Conservation (phyloP, 192 early-diverging fungal species). For the Rhizophagus sp. region DNA sequence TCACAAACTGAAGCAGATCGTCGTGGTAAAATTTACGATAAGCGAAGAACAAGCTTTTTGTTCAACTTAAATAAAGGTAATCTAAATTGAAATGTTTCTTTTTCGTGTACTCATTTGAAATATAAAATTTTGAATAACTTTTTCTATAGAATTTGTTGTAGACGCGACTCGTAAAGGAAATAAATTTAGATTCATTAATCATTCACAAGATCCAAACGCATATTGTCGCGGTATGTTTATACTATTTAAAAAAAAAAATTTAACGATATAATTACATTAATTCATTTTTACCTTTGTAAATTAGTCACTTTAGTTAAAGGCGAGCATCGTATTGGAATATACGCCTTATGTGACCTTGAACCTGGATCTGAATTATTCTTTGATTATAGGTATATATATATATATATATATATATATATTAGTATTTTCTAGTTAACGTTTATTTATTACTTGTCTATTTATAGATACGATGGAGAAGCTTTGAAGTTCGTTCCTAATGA, state of each 20-base stretch:
- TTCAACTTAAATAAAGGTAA: slow-evolving; percentile 32
- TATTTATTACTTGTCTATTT: neutral
- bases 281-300: neutral
- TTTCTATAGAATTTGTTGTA: slow-evolving; percentile 16
- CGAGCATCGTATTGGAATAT: slow-evolving; percentile 30
- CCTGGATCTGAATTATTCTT: slow-evolving; percentile 30
- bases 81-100: neutral
- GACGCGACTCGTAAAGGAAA: slow-evolving; percentile 32
- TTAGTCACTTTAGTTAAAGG: slow-evolving; percentile 29
- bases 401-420: neutral
- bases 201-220: slow-evolving; percentile 28
- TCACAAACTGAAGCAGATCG: slow-evolving; percentile 27
- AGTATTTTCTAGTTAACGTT: neutral
- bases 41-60: slow-evolving; percentile 25
- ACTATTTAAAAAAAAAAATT: neutral
- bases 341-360: slow-evolving; percentile 11
- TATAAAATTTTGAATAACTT: neutral
- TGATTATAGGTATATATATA: slow-evolving; percentile 23
- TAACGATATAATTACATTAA: neutral
- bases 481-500: slow-evolving; percentile 28
- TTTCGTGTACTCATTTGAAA: neutral
- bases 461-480: slow-evolving; percentile 29
- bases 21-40: slow-evolving; percentile 29
- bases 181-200: slow-evolving; percentile 32
- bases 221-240: slow-evolving; percentile 21